Base-by-base conservation (phyloP, 352 stramenopile genomes). In the Phytophthora aleatoria region DNA sequence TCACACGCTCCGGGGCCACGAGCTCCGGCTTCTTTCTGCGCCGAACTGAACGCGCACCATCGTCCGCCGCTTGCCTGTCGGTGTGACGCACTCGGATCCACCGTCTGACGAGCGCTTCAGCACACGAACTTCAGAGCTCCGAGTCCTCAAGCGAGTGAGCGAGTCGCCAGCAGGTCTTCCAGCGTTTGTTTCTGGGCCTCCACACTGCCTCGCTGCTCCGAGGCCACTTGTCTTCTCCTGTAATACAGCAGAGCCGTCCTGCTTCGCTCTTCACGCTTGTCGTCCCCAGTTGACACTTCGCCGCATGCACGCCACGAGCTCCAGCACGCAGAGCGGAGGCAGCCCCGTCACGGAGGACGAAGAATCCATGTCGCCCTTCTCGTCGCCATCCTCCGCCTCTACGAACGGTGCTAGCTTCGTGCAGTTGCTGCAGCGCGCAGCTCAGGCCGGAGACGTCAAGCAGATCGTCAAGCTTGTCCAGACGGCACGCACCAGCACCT, bases 291-390 rank as follows among this genome's bases (percentile, higher is more conserved):
- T 45, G 13, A 58, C 31, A 57, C 58, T 55, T 67, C 44, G 44
- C 49, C 69, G 57, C 50, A 73, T 75, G 72, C 72, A 69, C 60
- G 59, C 55, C 56, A 76, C 69, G 52, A 71, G 56, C 65, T 77
- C 61, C 58, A 83, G 74, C 64, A 79, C 71, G 48, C 77, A 86
- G 61, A 77, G 67, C 62, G 74, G 77, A 71, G 77, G 77, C 53
- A 86, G 77, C 67, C 77, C 77, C 59, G 77, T 86, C 50, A 83
- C 74, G 26, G 77, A 86, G 60, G 72, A 82, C 47, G 76, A 82
- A 57, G 74, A 81, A 41, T 74, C 66, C 63, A 74, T 74, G 70
- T 77, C 66, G 50, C 67, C 69, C 51, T 73, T 74, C 35, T 72
- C 69, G 49, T 70, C 64, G 52, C 63, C 68, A 11, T 68, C 62